A percentile compares a stretch with the other conserved stretches of the same genome.
These are phyloP conservation scores for Solanum dulcamara DNA, from an alignment of 257 asterid genomes.

Conservation along the genomic window DNA sequence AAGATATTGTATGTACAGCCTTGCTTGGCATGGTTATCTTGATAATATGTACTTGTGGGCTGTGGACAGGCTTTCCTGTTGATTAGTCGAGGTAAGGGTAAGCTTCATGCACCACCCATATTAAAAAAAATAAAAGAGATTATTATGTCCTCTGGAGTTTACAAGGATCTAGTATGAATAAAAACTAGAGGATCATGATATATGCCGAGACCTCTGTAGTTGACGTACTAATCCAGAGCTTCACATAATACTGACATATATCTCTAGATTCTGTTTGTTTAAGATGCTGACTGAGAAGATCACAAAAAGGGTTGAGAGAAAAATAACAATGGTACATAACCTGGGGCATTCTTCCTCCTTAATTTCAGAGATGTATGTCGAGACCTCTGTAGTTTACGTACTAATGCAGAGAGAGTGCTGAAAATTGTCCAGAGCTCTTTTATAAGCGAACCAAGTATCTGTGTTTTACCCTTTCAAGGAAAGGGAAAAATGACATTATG, in stretches of 20 bases:
- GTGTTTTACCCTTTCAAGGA: not conserved
- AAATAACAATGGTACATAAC: not conserved
- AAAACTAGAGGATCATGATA: not conserved
- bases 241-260: not conserved
- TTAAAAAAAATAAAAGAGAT: not conserved
- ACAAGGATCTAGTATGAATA: not conserved
- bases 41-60: not conserved
- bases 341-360: not conserved
- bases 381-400: not conserved
- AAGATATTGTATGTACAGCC: not conserved
- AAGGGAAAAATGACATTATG: not conserved
- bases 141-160: not conserved
- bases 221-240: not conserved
- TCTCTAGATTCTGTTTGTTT: not conserved
- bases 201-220: not conserved
- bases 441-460: not conserved
- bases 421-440: not conserved
- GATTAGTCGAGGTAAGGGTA: not conserved
- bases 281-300: not conserved
- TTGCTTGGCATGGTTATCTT: not conserved
- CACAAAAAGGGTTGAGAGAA: not conserved
- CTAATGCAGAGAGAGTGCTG: not conserved
- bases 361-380: not conserved
- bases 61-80: not conserved
- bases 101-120: not conserved